Evolutionary conservation across 2,329 filamentous ascomycete species (phyloP), one percentile per base, ranked within the genome.

Genomic region (Cadophora sp.): DNA sequence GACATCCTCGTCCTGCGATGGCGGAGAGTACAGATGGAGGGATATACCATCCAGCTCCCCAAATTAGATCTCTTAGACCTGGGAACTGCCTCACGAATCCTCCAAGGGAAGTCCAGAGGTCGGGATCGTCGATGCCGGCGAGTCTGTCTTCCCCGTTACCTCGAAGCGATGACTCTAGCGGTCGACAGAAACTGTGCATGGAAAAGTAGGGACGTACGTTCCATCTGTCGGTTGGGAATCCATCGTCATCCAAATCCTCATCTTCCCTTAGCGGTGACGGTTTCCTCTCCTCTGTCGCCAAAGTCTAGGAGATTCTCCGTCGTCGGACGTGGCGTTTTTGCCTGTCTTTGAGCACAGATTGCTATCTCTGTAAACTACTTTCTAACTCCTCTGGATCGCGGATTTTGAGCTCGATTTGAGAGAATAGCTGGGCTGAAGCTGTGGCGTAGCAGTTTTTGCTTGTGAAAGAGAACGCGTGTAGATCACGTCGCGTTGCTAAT

Each of bases 131-230:
- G 6, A 30, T 30, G 6, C 27, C 27, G 6, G 27, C 27, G 27
- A 30, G 3, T 30, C 27, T 30, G 27, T 6, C 27, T 30, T 6
- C 27, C 27, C 27, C 27, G 6, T 30, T 30, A 30, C 27, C 27
- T 30, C 6, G 4, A 3, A 30, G 3, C 4, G 27, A 30, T 30
- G 27, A 30, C 27, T 30, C 27, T 6, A 30, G 27, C 14, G 48
- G 48, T 14, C n/a, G 48, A 53, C 48, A 53, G 27, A 53, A 53
- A 24, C n/a, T 53, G 20, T 53, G 48, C 48, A 53, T 53, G 20
- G 14, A 2, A n/a, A 53, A 24, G 27, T 22, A 53, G 7, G 48
- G 48, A 9, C 48, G 48, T 18, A 53, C 13, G n/a, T 53, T 53
- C 48, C 48, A 53, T 16, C n/a, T 20, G 2, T 9, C 48, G 27